These are phyloP conservation scores for Penicillium desertorum DNA, from an alignment of 495 filamentous ascomycete species.

Conservation along the genomic window DNA sequence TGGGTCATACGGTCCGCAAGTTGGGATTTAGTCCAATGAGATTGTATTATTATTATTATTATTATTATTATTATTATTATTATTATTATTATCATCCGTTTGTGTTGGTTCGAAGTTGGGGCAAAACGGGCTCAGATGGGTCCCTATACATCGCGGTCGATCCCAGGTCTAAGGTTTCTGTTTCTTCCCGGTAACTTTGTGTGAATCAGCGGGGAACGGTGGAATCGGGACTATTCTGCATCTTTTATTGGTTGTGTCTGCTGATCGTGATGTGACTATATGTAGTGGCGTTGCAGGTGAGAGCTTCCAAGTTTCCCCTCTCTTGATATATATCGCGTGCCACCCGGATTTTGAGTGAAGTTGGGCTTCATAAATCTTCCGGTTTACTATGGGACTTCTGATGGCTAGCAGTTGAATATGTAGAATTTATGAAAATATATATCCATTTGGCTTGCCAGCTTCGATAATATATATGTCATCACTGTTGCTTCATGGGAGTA, in stretches of 20 bases:
- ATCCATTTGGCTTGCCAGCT: not conserved
- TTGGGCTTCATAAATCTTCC: not conserved
- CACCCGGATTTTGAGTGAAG: not conserved
- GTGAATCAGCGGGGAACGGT: not conserved
- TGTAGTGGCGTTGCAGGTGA: slow-evolving; percentile 1
- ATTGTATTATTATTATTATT: not conserved
- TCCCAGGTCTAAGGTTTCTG: not conserved
- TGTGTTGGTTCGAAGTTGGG: not conserved
- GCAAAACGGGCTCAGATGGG: not conserved
- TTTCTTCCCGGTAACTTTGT: not conserved
- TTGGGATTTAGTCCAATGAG: not conserved
- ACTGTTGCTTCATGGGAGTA: not conserved
- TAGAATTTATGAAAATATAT: not conserved
- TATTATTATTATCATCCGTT: not conserved
- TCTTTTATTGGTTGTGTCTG: slow-evolving; percentile 10
- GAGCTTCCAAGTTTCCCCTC: slow-evolving; percentile 8
- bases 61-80: too few relatives aligned
- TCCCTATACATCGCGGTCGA: not conserved
- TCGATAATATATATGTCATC: not conserved
- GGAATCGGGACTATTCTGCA: not conserved
- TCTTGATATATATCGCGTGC: slow-evolving; percentile 1
- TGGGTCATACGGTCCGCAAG: not conserved
- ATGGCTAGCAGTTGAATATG: not conserved
- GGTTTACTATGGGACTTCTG: not conserved
- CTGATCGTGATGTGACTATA: slow-evolving; percentile 3